phyloP scores from a whole-genome alignment of 1,284 basidiomycete species.

The Thelephora terrestris region DNA sequence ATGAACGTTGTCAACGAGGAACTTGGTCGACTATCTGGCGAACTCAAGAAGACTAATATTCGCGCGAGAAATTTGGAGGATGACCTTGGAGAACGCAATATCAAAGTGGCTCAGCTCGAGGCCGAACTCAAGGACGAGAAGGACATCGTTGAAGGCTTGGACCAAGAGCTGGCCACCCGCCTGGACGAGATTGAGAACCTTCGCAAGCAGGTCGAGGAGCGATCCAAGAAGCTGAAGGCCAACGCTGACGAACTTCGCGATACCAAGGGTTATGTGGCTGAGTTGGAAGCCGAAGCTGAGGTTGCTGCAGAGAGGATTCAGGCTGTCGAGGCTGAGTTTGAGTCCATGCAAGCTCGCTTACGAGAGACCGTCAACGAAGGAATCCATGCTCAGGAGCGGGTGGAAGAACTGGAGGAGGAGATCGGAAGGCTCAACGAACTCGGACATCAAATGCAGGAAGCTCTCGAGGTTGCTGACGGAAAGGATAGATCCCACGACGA shows the following conservation, averaged over 20 bases:
- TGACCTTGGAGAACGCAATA: slow-evolving; percentile 37
- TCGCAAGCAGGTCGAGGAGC: slow-evolving; percentile 18
- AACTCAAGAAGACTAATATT: slow-evolving; percentile 45
- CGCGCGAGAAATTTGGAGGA: slow-evolving; percentile 49
- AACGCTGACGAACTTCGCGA: slow-evolving; percentile 27
- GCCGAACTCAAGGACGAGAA: slow-evolving; percentile 42
- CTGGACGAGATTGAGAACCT: slow-evolving; percentile 17
- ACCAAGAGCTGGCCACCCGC: slow-evolving; percentile 27
- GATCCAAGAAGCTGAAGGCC: slow-evolving; percentile 20
- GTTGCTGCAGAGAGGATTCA: slow-evolving; percentile 38
- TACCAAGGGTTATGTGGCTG: slow-evolving; percentile 38
- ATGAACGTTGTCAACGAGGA: slow-evolving; percentile 53
- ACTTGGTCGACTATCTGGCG: slow-evolving; percentile 39
- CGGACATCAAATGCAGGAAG: slow-evolving; percentile 58
- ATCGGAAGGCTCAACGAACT: slow-evolving; percentile 41
- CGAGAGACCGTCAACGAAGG: slow-evolving; percentile 33
- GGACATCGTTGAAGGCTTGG: slow-evolving; percentile 22
- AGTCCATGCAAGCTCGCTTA: slow-evolving; percentile 34
- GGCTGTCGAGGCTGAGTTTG: slow-evolving; percentile 41
- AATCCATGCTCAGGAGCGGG: slow-evolving; percentile 36
- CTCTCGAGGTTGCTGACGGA: slow-evolving; percentile 56
- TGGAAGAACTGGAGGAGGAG: slow-evolving; percentile 43
- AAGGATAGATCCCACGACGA: slow-evolving; percentile 56
- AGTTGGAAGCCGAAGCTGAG: slow-evolving; percentile 44
- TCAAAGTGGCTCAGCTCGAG: slow-evolving; percentile 41